A percentile compares a stretch with the other conserved stretches of the same genome.
These are phyloP conservation scores for Nemania sp. DNA, from an alignment of 2,329 filamentous ascomycete genomes.

Conservation along the genomic window DNA sequence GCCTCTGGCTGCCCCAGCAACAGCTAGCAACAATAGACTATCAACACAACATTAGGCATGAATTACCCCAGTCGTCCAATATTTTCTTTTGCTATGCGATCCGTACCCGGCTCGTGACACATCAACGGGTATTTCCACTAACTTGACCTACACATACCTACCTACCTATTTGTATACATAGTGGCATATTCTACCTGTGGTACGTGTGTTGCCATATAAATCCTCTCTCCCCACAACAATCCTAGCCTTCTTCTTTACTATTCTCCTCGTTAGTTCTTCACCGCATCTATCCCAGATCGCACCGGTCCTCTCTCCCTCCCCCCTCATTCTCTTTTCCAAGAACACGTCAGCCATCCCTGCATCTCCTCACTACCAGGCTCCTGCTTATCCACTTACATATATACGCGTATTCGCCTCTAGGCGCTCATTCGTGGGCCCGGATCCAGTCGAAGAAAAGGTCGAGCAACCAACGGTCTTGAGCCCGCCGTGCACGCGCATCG, in stretches of 20 bases:
- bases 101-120: conserved; percentile 28
- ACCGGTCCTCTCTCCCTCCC: neutral
- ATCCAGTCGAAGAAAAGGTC: conserved; percentile 4
- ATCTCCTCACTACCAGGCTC: neutral
- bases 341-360: too few relatives aligned
- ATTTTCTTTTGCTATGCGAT: conserved; percentile 22
- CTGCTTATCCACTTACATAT: neutral
- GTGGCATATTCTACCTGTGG: neutral
- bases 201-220: too few relatives aligned
- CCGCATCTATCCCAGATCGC: too few relatives aligned
- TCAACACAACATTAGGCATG: conserved; percentile 33
- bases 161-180: conserved; percentile 8
- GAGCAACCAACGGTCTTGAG: neutral
- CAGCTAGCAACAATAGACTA: conserved; percentile 29
- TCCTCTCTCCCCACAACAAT: too few relatives aligned
- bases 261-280: too few relatives aligned
- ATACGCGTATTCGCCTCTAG: neutral
- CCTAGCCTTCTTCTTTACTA: too few relatives aligned
- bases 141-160: too few relatives aligned
- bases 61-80: conserved; percentile 24
- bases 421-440: neutral
- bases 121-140: conserved; percentile 32
- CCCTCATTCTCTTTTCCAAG: neutral
- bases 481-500: neutral
- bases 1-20: conserved; percentile 35